phyloP scores from a whole-genome alignment of 192 early-diverging fungal species.

The Coemansia sp. region DNA sequence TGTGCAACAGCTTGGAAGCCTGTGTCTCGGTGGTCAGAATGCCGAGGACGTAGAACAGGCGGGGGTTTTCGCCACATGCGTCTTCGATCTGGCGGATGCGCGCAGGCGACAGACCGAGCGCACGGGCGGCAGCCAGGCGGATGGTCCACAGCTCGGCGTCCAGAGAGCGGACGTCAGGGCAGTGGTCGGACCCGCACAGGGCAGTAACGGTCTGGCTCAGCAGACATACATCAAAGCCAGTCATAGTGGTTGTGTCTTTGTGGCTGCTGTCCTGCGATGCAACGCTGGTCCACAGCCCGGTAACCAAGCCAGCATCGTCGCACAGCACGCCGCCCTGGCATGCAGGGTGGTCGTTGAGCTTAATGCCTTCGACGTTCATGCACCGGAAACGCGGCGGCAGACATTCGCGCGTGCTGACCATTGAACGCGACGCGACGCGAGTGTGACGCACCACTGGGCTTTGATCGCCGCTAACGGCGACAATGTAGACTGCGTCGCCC shows the following conservation, averaged over 20 bases:
- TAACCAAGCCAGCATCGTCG: slow-evolving; percentile 57
- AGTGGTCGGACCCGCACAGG: slow-evolving; percentile 40
- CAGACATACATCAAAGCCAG: slow-evolving; percentile 39
- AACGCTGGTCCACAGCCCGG: slow-evolving; percentile 69
- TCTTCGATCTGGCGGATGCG: slow-evolving; percentile 59
- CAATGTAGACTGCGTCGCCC: slow-evolving; percentile 63
- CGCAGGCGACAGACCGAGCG: slow-evolving; percentile 60
- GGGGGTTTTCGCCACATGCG: slow-evolving; percentile 46
- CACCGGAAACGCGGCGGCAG: slow-evolving; percentile 73
- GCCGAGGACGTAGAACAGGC: slow-evolving; percentile 61
- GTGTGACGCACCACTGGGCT: slow-evolving; percentile 60
- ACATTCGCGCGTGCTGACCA: slow-evolving; percentile 69
- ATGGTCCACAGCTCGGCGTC: slow-evolving; percentile 72
- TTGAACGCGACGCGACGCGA: slow-evolving; percentile 38
- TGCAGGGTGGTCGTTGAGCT: slow-evolving; percentile 64
- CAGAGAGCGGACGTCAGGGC: slow-evolving; percentile 58
- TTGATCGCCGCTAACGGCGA: slow-evolving; percentile 63
- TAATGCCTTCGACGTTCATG: slow-evolving; percentile 74
- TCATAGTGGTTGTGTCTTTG: slow-evolving; percentile 67
- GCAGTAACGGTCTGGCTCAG: slow-evolving; percentile 52
- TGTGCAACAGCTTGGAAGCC: slow-evolving; percentile 56
- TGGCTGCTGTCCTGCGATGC: slow-evolving; percentile 68
- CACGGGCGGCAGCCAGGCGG: slow-evolving; percentile 67
- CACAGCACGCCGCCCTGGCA: slow-evolving; percentile 71
- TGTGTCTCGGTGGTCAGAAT: slow-evolving; percentile 55